Evolutionary conservation across 106 monocot genomes (phyloP).

Genomic region (Apostasia ramifera): DNA sequence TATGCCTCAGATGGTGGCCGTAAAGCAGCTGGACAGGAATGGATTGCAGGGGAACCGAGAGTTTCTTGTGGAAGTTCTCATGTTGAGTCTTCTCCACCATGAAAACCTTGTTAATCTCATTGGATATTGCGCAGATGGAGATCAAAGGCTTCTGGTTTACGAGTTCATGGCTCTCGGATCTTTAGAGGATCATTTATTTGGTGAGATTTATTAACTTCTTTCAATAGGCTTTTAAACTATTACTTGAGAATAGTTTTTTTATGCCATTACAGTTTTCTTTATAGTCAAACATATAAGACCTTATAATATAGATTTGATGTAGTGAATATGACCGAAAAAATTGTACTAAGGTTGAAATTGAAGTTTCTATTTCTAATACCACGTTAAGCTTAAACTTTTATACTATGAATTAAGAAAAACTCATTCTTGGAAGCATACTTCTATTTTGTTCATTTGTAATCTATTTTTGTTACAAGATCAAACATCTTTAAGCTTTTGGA

Average conservation of each 20-base stretch:
- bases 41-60: slow-evolving; percentile 3
- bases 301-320: neutral
- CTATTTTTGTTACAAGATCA: too few species aligned
- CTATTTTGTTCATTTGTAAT: too few species aligned
- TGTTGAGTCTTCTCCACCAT: slow-evolving; percentile 9
- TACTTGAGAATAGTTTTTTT: too few species aligned
- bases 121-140: slow-evolving; percentile 9
- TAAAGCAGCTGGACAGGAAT: slow-evolving; percentile 12
- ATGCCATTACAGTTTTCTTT: too few species aligned
- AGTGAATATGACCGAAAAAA: neutral
- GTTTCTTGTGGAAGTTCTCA: slow-evolving; percentile 9
- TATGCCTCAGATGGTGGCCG: neutral
- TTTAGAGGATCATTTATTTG: slow-evolving; percentile 7
- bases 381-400: too few species aligned
- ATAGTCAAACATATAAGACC: too few species aligned
- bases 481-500: too few species aligned
- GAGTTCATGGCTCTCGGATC: slow-evolving; percentile 11
- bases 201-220: neutral
- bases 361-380: too few species aligned
- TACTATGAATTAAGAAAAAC: too few species aligned
- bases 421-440: too few species aligned
- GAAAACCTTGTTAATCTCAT: slow-evolving; percentile 4
- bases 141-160: slow-evolving; percentile 11
- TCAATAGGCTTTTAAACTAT: too few species aligned
- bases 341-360: neutral